Conservation (phyloP, 2,329 filamentous ascomycete species). For the Rosellinia necatrix region DNA sequence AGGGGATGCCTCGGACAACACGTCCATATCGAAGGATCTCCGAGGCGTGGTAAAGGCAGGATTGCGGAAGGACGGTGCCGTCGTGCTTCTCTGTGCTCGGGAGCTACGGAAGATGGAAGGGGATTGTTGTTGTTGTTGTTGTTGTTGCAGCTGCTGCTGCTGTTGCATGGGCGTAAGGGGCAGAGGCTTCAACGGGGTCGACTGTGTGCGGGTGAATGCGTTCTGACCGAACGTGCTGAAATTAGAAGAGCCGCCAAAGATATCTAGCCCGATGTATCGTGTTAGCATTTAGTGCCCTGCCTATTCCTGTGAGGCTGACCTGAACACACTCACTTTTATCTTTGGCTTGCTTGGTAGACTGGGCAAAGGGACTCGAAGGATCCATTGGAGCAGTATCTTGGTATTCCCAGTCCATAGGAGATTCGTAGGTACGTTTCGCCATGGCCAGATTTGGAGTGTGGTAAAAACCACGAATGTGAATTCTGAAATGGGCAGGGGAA, state of each 20-base stretch:
- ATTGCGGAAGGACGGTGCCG: constrained; percentile 62
- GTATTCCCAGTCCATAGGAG: constrained; percentile 71
- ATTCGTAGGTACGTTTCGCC: constrained; percentile 61
- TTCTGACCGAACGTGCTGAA: constrained; percentile 43
- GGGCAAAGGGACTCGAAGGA: constrained; percentile 64
- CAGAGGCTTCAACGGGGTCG: constrained; percentile 48
- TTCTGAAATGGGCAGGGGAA: not conserved
- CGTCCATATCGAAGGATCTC: constrained; percentile 57
- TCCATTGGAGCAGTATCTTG: constrained; percentile 62
- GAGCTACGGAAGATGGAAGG: constrained; percentile 53
- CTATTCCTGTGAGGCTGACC: constrained; percentile 14
- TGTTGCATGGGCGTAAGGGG: constrained; percentile 35
- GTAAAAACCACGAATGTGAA: not conserved
- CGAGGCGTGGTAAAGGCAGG: constrained; percentile 68
- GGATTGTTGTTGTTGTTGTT: constrained; percentile 34
- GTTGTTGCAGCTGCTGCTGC: too few species aligned
- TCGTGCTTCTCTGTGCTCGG: constrained; percentile 46
- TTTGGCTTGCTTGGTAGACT: constrained; percentile 50
- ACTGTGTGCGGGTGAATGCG: constrained; percentile 34
- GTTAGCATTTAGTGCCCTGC: not conserved
- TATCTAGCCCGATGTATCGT: constrained; percentile 37
- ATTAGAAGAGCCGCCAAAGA: constrained; percentile 45
- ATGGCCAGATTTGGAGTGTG: constrained; percentile 41
- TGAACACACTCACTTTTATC: constrained; percentile 47
- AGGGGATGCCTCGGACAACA: constrained; percentile 60